Conservation (phyloP, 495 filamentous ascomycete species). For the Penicillium maclennaniae region DNA sequence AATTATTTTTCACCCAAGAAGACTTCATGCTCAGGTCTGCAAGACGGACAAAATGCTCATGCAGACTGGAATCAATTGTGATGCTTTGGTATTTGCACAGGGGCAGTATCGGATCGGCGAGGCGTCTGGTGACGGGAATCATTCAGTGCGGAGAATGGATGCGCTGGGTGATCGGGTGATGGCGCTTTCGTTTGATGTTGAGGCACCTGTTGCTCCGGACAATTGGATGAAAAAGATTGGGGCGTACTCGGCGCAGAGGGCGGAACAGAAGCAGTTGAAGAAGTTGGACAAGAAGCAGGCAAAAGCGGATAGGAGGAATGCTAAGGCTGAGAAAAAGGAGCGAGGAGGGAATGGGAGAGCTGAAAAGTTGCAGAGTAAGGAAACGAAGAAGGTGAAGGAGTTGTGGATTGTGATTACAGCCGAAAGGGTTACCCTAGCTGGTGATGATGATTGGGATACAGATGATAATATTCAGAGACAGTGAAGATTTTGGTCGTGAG, state of each 20-base stretch:
- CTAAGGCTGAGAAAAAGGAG: neutral
- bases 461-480: neutral
- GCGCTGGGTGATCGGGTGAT: conserved; percentile 12
- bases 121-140: conserved; percentile 1
- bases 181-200: conserved; percentile 9
- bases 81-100: conserved; percentile 2
- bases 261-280: conserved; percentile 12
- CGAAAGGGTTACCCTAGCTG: neutral
- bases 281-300: neutral
- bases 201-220: neutral
- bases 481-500: neutral
- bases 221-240: conserved; percentile 20
- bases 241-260: conserved; percentile 2
- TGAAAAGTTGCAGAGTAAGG: conserved; percentile 5
- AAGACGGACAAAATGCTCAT: conserved; percentile 23
- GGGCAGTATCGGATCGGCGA: conserved; percentile 2
- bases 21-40: conserved; percentile 18
- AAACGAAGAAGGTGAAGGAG: conserved; percentile 9
- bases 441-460: conserved; percentile 14
- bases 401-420: conserved; percentile 15
- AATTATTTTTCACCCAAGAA: conserved; percentile 16
- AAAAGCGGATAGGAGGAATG: neutral
- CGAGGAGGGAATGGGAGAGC: conserved; percentile 3
- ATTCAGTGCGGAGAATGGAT: conserved; percentile 16
- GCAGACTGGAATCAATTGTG: conserved; percentile 6